Conservation (phyloP, 202 grass and related monocot genomes). For the Setaria viridis region DNA sequence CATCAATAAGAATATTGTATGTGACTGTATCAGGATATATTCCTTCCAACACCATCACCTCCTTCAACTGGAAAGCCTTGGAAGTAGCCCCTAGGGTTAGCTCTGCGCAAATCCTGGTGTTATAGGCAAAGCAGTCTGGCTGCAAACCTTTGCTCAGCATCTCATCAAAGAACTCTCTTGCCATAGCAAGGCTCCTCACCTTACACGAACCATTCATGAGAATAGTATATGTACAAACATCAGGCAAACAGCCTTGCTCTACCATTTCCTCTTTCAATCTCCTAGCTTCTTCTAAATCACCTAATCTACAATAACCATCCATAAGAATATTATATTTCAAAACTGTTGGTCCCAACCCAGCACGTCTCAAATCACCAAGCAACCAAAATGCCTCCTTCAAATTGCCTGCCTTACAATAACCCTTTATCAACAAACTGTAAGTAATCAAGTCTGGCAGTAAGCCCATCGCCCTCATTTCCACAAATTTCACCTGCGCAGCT, state of each 20-base stretch:
- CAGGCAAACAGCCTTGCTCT: slow-evolving; percentile 49
- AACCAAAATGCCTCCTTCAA: slow-evolving; percentile 62
- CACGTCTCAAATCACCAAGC: slow-evolving; percentile 64
- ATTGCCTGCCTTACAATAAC: slow-evolving; percentile 66
- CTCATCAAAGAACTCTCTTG: slow-evolving; percentile 76
- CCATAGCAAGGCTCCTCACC: slow-evolving; percentile 65
- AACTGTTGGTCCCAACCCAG: slow-evolving; percentile 55
- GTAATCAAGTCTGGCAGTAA: slow-evolving; percentile 64
- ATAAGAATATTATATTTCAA: slow-evolving; percentile 82
- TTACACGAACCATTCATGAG: slow-evolving; percentile 83
- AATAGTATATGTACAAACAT: slow-evolving; percentile 88
- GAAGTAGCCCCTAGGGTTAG: slow-evolving; percentile 61
- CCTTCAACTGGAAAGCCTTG: slow-evolving; percentile 62
- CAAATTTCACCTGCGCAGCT: slow-evolving; percentile 60
- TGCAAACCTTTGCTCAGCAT: slow-evolving; percentile 76
- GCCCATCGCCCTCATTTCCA: slow-evolving; percentile 70
- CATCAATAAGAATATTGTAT: slow-evolving; percentile 88
- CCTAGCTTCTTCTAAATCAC: slow-evolving; percentile 59
- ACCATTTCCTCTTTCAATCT: slow-evolving; percentile 81
- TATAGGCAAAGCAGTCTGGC: slow-evolving; percentile 82
- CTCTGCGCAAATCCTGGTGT: slow-evolving; percentile 68
- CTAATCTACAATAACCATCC: slow-evolving; percentile 77
- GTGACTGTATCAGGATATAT: slow-evolving; percentile 69
- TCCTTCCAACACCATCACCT: slow-evolving; percentile 68
- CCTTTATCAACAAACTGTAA: slow-evolving; percentile 76